Evolutionary conservation across 2,329 filamentous ascomycete genomes (phyloP), one percentile per base, ranked within the genome.

Genomic region (Talaromyces verruculosus): DNA sequence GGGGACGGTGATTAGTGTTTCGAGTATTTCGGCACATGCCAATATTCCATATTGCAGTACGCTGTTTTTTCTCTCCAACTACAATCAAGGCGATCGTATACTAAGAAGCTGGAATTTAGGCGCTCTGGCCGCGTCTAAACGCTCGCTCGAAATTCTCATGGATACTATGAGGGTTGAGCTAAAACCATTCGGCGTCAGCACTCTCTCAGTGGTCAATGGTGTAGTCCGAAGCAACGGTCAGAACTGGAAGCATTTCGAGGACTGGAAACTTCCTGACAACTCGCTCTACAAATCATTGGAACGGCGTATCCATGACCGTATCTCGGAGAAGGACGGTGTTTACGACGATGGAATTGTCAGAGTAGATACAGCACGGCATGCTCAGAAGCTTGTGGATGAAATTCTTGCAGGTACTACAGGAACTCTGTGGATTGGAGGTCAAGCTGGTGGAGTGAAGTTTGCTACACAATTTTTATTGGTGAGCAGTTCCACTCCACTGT

Each of bases 41-140:
- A 62, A 51, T 22, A 58, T 76, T 7, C 76, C 79, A 1, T 78
- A 72, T 63, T 72, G 75, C 25, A 71, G 69, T 35, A 65, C 74
- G 43, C 68, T 70, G 11, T 74, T 69, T 5, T 43, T 8, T 17
- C 5, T 17, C 5, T 28, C 17, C 7, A n/a, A 59, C 3, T 19
- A 45, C 41, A 45, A 2, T 11, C 15, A 43, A 22, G 45, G 45
- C 5, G 4, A 1, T 11, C 5, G 22, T 1, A 25, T 30, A n/a
- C 37, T 30, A 4, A 43, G 7, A 33, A 45, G 22, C 28, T 22
- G 25, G n/a, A 51, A 7, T 17, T n/a, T n/a, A 63, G 61, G 45
- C 28, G 33, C 33, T 17, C 13, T 63, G 39, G 61, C 53, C 22
- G 66, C 68, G 5, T 75, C 73, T 7, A 75, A 75, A 65, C 70